Conservation (phyloP, 129 eudicot genomes). For the Artemisia annua region DNA sequence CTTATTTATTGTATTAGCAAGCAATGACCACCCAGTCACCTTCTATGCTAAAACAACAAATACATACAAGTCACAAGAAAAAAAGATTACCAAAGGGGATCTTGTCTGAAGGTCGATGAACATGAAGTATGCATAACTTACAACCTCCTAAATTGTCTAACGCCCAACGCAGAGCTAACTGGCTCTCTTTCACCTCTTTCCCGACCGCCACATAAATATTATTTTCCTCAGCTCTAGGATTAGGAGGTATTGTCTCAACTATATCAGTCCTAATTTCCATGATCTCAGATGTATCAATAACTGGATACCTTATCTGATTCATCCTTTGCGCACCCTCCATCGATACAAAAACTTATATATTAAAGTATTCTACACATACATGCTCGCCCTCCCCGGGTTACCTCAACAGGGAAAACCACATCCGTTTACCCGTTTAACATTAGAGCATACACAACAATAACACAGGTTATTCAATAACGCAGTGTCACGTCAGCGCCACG, state of each 20-base stretch:
- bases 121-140: constrained; percentile 67
- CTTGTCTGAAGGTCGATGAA: constrained; percentile 80
- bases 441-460: no score
- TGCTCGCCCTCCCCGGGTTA: no score
- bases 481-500: no score
- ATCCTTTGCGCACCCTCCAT: not conserved
- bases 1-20: no score
- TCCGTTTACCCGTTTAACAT: no score
- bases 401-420: no score
- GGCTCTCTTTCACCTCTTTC: constrained; percentile 59
- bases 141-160: constrained; percentile 55
- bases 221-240: constrained; percentile 31
- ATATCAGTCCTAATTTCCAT: constrained; percentile 40
- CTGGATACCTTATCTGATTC: constrained; percentile 37
- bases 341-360: no score
- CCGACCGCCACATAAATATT: constrained; percentile 64
- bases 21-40: no score
- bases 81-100: constrained; percentile 52
- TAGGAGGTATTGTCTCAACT: constrained; percentile 34
- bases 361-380: no score
- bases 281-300: constrained; percentile 32
- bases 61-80: constrained; percentile 14
- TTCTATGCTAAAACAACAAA: not conserved
- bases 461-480: no score
- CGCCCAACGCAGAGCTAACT: constrained; percentile 59